Evolutionary conservation across 768 basidiomycete genomes (phyloP), one percentile per base, ranked within the genome.

Genomic region (Lepiota subincarnata): DNA sequence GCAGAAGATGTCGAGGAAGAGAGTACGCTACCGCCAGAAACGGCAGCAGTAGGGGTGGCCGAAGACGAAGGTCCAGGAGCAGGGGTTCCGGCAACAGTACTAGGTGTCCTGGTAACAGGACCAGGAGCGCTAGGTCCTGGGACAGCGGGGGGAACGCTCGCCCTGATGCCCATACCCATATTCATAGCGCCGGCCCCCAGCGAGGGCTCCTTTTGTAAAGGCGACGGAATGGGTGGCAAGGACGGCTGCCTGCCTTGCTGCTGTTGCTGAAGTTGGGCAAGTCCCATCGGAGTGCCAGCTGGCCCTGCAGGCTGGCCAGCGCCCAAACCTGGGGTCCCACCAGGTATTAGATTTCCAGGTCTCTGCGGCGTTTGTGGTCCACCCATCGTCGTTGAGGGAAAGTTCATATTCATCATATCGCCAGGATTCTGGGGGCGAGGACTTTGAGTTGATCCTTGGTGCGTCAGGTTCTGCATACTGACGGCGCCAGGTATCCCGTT

Each of bases 101-200:
- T 44, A 0, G 54, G 41, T 22, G 47, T 39, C 43, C 48, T 50
- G 2, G 35, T 41, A 16, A 48, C 34, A 8, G 48, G 55, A 1
- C 48, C 43, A 36, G 49, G 26, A 18, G 39, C 42, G 28, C 46
- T 48, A 16, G 55, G 31, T 28, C 55, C 48, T 10, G 48, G 55
- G 10, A 50, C 24, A 31, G 41, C 28, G 20, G 47, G 55, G 4
- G 55, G 43, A 13, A 56, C 55, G 22, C 46, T 57, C 11, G 46
- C 19, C 39, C 43, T 51, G 43, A 48, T 40, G 26, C 53, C 37
- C 57, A 57, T 62, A 24, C 49, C 57, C 55, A 60, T 53, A 35
- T 50, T 39, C 43, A 50, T 50, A 46, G 59, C 35, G 20, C 50
- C 53, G 38, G 41, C 47, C 36, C 16, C 35, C 12, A 12, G n/a